Base-by-base conservation (phyloP, 1,284 basidiomycete genomes). In the Cryptococcus jaspeensis region DNA sequence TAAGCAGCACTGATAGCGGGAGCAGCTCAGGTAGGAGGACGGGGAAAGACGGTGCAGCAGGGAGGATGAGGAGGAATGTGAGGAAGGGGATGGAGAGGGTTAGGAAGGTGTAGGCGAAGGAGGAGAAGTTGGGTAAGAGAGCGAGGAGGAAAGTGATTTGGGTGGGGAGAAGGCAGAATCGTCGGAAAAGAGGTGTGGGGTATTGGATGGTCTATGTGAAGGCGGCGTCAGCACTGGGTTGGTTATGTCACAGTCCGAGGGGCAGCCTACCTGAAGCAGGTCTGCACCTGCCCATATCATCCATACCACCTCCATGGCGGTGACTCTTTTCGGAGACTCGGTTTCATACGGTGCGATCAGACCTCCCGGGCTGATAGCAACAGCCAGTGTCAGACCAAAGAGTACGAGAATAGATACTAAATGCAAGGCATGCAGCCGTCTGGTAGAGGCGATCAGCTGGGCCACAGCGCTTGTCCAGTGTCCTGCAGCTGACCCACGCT, bases 41-140 rank as follows among this genome's bases (percentile, higher is more conserved):
- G 1, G 44, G 61, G 35, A 49, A 15, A 2, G 59, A 67, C 15
- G 59, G 59, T 5, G 52, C 18, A 28, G 5, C 22, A n/a, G 59
- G 59, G 9, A 52, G 20, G 23, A 57, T 35, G 18, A 56, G 53
- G 11, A 50, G 42, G 49, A 64, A 55, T 2, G 58, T 56, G n/a
- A 66, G 40, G 13, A 59, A 60, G 15, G 65, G 59, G 13, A 69
- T 64, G 36, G 67, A 67, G 8, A 65, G 36, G n/a, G 54, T 53
- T 7, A 67, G 41, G 36, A 58, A 36, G 18, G 51, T 53, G 59
- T 60, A 65, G 5, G 63, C 13, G 23, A 47, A 37, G 20, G 53
- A 36, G 0, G 18, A n/a, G 12, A 22, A 23, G 15, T 47, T 50
- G 16, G 51, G 25, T 39, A 59, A 50, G 23, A 56, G 41, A 13